Conservation (phyloP, 352 stramenopile genomes). For the Phytophthora megakarya region DNA sequence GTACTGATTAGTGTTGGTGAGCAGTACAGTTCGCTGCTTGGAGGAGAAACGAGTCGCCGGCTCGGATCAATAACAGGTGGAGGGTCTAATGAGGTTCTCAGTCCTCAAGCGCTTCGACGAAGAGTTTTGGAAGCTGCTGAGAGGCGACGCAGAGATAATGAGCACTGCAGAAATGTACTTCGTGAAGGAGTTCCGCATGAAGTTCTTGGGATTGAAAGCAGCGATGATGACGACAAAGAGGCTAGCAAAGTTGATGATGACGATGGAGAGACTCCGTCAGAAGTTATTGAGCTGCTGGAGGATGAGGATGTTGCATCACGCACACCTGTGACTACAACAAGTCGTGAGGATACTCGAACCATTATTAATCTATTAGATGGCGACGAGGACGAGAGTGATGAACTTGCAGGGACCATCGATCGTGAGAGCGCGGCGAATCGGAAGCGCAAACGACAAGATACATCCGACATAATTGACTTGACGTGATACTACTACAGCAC, state of each 20-base stretch:
- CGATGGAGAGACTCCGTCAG: background rate
- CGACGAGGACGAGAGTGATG: slow-evolving; percentile 5
- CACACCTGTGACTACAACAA: background rate
- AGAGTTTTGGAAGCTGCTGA: slow-evolving; percentile 65
- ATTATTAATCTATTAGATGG: slow-evolving; percentile 28
- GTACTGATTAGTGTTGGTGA: background rate
- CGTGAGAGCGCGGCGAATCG: background rate
- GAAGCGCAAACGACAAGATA: slow-evolving; percentile 20
- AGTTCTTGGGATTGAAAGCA: slow-evolving; percentile 52
- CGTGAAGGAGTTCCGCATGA: slow-evolving; percentile 36
- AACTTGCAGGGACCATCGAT: background rate
- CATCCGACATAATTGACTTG: slow-evolving; percentile 34
- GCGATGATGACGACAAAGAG: slow-evolving; percentile 39
- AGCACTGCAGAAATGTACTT: slow-evolving; percentile 38
- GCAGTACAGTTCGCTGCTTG: slow-evolving; percentile 50
- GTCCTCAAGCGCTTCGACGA: slow-evolving; percentile 34
- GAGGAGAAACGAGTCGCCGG: slow-evolving; percentile 39
- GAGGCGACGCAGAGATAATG: slow-evolving; percentile 48
- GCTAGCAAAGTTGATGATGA: background rate
- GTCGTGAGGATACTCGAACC: background rate
- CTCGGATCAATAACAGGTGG: slow-evolving; percentile 26
- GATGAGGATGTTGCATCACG: slow-evolving; percentile 2
- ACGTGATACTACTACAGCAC: slow-evolving; percentile 21
- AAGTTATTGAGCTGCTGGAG: slow-evolving; percentile 28
- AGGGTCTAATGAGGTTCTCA: slow-evolving; percentile 12